phyloP scores from a whole-genome alignment of 2,329 filamentous ascomycete species.

The Pezicula carpinea region DNA sequence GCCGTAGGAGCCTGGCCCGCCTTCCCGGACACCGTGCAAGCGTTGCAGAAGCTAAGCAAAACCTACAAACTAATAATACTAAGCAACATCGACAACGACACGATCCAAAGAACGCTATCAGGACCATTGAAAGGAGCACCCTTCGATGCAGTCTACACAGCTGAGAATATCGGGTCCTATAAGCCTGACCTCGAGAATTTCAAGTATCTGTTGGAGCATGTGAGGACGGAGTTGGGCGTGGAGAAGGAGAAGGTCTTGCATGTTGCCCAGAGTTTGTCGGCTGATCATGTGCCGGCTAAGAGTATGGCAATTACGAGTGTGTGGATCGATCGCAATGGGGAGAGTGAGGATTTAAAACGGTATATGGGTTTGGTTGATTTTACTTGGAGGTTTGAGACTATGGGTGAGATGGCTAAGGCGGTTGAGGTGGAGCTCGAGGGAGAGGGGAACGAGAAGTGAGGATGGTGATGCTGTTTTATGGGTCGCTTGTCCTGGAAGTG shows the following conservation, averaged over 20 bases:
- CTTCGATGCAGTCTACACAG: conserved; percentile 62
- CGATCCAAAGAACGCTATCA: conserved; percentile 40
- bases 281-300: conserved; percentile 64
- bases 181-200: conserved; percentile 67
- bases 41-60: conserved; percentile 37
- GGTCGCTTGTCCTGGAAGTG: too few species aligned
- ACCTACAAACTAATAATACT: conserved; percentile 49
- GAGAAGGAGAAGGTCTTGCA: conserved; percentile 53
- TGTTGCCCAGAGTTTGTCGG: conserved; percentile 64
- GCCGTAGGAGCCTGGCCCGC: conserved; percentile 41
- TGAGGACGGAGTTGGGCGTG: conserved; percentile 49
- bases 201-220: conserved; percentile 54
- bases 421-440: conserved; percentile 44
- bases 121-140: conserved; percentile 43
- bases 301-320: conserved; percentile 50
- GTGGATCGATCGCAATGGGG: conserved; percentile 54
- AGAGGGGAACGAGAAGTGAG: conserved; percentile 15
- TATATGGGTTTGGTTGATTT: conserved; percentile 36
- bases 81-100: conserved; percentile 51
- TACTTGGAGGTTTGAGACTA: conserved; percentile 52
- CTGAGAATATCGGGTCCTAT: conserved; percentile 66
- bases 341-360: conserved; percentile 31
- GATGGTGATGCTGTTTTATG: too few species aligned
- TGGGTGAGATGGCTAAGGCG: conserved; percentile 57
- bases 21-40: conserved; percentile 44